Evolutionary conservation across 2,329 filamentous ascomycete species (phyloP).

Genomic region (Blastomyces silverae): DNA sequence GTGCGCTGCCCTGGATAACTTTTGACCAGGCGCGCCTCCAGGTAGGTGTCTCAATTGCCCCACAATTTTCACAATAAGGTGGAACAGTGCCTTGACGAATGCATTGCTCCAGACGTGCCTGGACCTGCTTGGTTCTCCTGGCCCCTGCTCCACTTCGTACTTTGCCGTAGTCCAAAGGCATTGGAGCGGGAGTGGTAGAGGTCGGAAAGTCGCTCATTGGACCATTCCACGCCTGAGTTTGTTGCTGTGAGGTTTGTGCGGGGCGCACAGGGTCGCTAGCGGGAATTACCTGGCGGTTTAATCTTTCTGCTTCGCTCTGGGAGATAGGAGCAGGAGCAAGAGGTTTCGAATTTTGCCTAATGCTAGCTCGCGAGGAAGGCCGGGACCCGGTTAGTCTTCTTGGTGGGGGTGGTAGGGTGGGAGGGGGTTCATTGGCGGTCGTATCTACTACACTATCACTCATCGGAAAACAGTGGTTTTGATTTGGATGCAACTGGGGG

Average conservation of each 20-base stretch:
- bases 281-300: conserved; percentile 32
- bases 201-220: conserved; percentile 41
- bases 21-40: conserved; percentile 94
- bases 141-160: conserved; percentile 46
- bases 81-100: conserved; percentile 79
- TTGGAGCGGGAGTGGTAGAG: conserved; percentile 34
- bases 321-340: conserved; percentile 35
- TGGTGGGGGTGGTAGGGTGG: conserved; percentile 26
- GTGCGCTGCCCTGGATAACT: conserved; percentile 61
- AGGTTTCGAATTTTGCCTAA: conserved; percentile 33
- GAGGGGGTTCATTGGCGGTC: conserved; percentile 22
- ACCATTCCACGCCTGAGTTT: conserved; percentile 41
- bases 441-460: conserved; percentile 22
- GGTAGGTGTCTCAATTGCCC: conserved; percentile 89
- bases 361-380: conserved; percentile 35
- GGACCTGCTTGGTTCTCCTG: conserved; percentile 61
- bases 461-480: conserved; percentile 13
- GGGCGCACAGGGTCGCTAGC: conserved; percentile 47
- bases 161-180: conserved; percentile 32
- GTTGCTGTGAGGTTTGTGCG: conserved; percentile 30
- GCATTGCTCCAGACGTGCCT: conserved; percentile 49
- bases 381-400: conserved; percentile 30
- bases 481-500: not conserved
- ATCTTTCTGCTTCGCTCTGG: conserved; percentile 31
- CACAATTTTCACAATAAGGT: conserved; percentile 84